A percentile compares a stretch with the other conserved stretches of the same genome.
These are phyloP conservation scores for Candida ficus DNA, from an alignment of 805 yeast genomes.

Conservation along the genomic window DNA sequence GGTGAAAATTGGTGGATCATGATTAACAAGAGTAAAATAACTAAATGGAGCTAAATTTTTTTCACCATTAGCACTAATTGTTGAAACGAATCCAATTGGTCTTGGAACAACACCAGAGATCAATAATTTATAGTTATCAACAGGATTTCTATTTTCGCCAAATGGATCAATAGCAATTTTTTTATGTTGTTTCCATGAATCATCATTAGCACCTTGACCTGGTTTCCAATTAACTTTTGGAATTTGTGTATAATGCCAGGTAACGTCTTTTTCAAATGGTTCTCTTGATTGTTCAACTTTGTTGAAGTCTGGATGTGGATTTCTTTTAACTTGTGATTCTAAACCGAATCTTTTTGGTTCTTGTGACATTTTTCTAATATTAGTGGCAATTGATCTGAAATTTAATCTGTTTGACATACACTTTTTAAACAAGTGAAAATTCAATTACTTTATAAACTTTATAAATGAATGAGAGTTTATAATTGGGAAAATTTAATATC, in stretches of 20 bases:
- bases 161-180: constrained; percentile 44
- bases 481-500: too few relatives aligned
- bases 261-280: constrained; percentile 15
- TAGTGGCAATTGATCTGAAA: too few relatives aligned
- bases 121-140: constrained; percentile 42
- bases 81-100: constrained; percentile 55
- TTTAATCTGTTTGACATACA: too few relatives aligned
- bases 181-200: constrained; percentile 27
- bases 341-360: background rate
- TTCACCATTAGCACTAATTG: constrained; percentile 37
- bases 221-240: constrained; percentile 25
- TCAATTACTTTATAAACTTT: too few relatives aligned
- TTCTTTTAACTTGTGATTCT: constrained; percentile 1
- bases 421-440: too few relatives aligned
- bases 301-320: constrained; percentile 27
- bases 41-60: constrained; percentile 59
- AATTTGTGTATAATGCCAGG: constrained; percentile 21
- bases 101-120: constrained; percentile 53
- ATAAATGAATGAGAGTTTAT: too few relatives aligned
- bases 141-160: constrained; percentile 22
- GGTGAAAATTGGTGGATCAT: constrained; percentile 56
- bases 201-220: constrained; percentile 28
- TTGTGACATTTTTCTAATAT: background rate
- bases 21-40: constrained; percentile 40
- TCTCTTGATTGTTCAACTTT: constrained; percentile 21